Conservation (phyloP, 2,329 filamentous ascomycete genomes). For the Reticulascus tulasneorum region DNA sequence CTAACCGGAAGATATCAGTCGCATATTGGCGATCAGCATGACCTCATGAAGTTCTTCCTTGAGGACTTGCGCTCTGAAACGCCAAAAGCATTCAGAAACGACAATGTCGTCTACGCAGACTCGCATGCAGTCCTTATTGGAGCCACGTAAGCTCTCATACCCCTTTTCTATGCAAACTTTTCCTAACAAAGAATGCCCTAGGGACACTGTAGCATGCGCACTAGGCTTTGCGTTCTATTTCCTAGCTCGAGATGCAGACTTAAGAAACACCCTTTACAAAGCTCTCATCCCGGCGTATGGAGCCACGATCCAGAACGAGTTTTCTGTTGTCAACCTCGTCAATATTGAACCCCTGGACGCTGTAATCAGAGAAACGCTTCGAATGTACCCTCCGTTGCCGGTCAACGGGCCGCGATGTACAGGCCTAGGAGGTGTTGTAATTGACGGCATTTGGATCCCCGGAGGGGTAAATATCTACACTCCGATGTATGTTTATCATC, state of each 20-base stretch:
- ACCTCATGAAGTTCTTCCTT: slow-evolving; percentile 21
- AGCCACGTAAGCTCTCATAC: slow-evolving; percentile 13
- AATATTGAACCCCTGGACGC: slow-evolving; percentile 18
- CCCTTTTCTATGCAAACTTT: no score
- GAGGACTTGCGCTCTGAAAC: slow-evolving; percentile 17
- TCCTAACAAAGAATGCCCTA: no score
- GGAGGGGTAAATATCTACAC: slow-evolving; percentile 13
- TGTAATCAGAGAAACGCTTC: slow-evolving; percentile 24
- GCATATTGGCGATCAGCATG: slow-evolving; percentile 14
- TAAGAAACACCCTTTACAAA: slow-evolving; percentile 5
- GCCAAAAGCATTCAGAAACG: slow-evolving; percentile 15
- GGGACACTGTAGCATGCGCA: slow-evolving; percentile 14
- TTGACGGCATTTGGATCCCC: slow-evolving; percentile 23
- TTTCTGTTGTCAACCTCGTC: slow-evolving; percentile 15
- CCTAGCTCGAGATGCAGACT: slow-evolving; percentile 7
- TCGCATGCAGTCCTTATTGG: slow-evolving; percentile 16
- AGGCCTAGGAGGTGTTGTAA: slow-evolving; percentile 18
- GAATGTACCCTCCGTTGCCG: slow-evolving; percentile 22
- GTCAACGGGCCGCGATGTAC: slow-evolving; percentile 21
- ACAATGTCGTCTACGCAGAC: slow-evolving; percentile 18
- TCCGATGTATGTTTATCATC: slow-evolving; percentile 5
- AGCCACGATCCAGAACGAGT: slow-evolving; percentile 14
- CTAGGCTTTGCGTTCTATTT: slow-evolving; percentile 14
- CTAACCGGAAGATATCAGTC: not conserved
- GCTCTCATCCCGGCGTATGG: slow-evolving; percentile 13